These are phyloP conservation scores for Neonectria magnoliae DNA, from an alignment of 2,329 filamentous ascomycete species.

Conservation along the genomic window DNA sequence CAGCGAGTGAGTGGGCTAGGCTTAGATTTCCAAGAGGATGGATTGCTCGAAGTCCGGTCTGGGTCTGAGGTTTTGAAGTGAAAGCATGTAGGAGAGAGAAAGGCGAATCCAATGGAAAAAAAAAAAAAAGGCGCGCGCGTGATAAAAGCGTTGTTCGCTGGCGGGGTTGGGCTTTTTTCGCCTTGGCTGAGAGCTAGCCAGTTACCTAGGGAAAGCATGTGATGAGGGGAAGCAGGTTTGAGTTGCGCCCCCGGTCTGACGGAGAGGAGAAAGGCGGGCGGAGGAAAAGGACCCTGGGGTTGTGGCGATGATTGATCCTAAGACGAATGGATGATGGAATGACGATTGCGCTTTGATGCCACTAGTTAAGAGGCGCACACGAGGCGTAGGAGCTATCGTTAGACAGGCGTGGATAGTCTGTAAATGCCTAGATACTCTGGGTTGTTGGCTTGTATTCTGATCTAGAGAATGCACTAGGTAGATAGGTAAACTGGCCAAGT, in stretches of 20 bases:
- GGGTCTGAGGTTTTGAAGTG: background rate
- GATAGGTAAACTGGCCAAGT: too few species aligned
- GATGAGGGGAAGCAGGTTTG: background rate
- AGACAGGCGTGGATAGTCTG: background rate
- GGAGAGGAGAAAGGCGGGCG: background rate
- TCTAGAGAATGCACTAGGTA: background rate
- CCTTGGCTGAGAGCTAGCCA: background rate
- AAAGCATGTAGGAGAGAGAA: background rate
- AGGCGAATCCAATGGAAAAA: background rate
- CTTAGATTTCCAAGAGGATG: background rate
- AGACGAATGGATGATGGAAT: background rate
- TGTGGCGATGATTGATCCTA: background rate
- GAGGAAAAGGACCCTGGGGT: background rate
- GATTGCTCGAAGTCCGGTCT: background rate
- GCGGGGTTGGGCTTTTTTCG: background rate
- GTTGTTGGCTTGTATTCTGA: background rate
- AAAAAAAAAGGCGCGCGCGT: background rate
- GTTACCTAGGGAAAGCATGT: constrained; percentile 1
- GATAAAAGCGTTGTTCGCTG: background rate
- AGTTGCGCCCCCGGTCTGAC: background rate
- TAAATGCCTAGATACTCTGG: background rate
- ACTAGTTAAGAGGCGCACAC: background rate
- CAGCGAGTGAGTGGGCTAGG: background rate
- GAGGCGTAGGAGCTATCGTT: background rate
- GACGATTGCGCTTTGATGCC: background rate